Base-by-base conservation (phyloP, 2,329 filamentous ascomycete genomes). In the Incumbomyces lentus region DNA sequence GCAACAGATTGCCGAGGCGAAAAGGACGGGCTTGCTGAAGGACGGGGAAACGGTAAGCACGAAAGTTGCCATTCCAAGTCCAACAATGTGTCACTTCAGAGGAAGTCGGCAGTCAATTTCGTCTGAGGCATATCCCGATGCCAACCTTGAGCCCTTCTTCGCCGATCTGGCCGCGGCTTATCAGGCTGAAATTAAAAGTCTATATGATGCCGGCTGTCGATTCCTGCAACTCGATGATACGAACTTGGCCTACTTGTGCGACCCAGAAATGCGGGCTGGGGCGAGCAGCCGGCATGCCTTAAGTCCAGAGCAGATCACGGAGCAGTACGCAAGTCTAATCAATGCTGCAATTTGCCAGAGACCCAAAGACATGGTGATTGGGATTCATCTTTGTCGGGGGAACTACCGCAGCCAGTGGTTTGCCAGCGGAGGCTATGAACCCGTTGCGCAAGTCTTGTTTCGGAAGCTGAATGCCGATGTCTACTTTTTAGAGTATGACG, bases 51-150 rank as follows among this genome's bases (percentile, higher is more conserved):
- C 5, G 19, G 52, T 51, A 7, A 54, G 44, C 8, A 38, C 52
- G 34, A 78, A 78, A 59, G 74, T 78, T 29, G 74, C 72, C 65
- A 77, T 78, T 49, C 74, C 75, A 2, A 69, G 64, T 34, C 75
- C 75, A 11, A 78, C 75, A n/a, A 77, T 77, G 74, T 69, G 77
- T 42, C 74, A 78, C 59, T 78, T 78, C 68, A 71, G 74, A 48
- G 73, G 73, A 50, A 72, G 69, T 10, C 66, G 74, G 29, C 71
- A 74, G 17, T 67, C 66, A 54, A 45, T 45, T 13, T 45, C 42
- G 12, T 65, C 67, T 55, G 62, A 63, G 36, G 72, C 72, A 7
- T 78, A 78, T 59, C 74, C 74, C 5, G 26, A 17, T 17, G 33
- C 13, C 33, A 68, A 68, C 14, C 65, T 78, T 8, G 74, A 77